These are phyloP conservation scores for Platanus orientalis DNA, from an alignment of 164 flowering plant genomes.

Conservation along the genomic window DNA sequence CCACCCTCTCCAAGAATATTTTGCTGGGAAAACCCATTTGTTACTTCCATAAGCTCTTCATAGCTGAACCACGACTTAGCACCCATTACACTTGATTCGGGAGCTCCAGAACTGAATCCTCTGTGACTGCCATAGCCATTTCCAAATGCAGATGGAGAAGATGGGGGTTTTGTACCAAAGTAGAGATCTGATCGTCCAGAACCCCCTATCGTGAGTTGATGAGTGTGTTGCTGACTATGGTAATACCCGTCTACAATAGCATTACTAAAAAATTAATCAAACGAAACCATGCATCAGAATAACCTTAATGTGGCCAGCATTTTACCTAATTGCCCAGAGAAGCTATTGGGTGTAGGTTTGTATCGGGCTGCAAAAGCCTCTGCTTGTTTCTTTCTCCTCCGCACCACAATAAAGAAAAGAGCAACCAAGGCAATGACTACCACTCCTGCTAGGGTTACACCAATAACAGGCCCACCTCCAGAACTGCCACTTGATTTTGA, in stretches of 20 bases:
- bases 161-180: slow-evolving; percentile 18
- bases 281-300: background rate
- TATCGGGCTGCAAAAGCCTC: slow-evolving; percentile 14
- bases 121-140: slow-evolving; percentile 28
- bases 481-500: slow-evolving; percentile 7
- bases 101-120: slow-evolving; percentile 18
- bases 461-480: slow-evolving; percentile 16
- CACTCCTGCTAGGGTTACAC: slow-evolving; percentile 31
- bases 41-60: slow-evolving; percentile 50
- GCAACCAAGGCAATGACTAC: slow-evolving; percentile 28
- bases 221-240: slow-evolving; percentile 12
- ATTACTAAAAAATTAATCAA: slow-evolving; percentile 5
- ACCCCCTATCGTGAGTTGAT: slow-evolving; percentile 14
- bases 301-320: background rate
- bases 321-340: slow-evolving; percentile 33
- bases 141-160: slow-evolving; percentile 9
- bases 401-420: slow-evolving; percentile 21
- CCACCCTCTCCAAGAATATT: slow-evolving; percentile 22
- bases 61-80: slow-evolving; percentile 36
- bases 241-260: slow-evolving; percentile 29
- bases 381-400: slow-evolving; percentile 28
- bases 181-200: slow-evolving; percentile 18
- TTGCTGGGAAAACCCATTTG: slow-evolving; percentile 32
- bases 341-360: slow-evolving; percentile 21
- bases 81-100: slow-evolving; percentile 25